A percentile compares a stretch with the other conserved stretches of the same genome.
Conservation (phyloP, 2,329 filamentous ascomycete species). For the Cercospora sojina region DNA sequence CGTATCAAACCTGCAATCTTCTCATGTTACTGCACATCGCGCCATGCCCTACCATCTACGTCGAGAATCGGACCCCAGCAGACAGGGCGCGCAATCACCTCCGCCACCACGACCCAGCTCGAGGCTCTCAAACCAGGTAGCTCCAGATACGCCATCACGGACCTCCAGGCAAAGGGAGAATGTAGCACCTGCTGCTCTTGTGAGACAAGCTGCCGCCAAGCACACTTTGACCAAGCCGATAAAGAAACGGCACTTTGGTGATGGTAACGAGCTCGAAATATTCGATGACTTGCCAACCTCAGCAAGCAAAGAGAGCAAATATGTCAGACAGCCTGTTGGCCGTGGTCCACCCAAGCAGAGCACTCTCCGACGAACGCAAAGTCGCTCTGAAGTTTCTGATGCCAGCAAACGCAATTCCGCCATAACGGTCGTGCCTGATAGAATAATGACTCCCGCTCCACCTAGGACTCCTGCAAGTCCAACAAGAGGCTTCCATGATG, state of each 20-base stretch:
- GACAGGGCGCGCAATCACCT: slow-evolving; percentile 46
- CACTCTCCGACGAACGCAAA: slow-evolving; percentile 32
- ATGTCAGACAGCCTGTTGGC: slow-evolving; percentile 72
- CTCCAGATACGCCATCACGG: slow-evolving; percentile 52
- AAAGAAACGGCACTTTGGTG: slow-evolving; percentile 73
- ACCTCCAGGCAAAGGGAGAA: slow-evolving; percentile 39
- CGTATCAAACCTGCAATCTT: slow-evolving; percentile 68
- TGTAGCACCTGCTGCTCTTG: slow-evolving; percentile 51
- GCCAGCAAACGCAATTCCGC: slow-evolving; percentile 29
- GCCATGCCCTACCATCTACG: slow-evolving; percentile 66
- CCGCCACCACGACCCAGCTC: slow-evolving; percentile 46
- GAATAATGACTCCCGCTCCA: slow-evolving; percentile 49
- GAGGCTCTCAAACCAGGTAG: slow-evolving; percentile 49
- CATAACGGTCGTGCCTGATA: slow-evolving; percentile 39
- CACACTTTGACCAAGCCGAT: slow-evolving; percentile 73
- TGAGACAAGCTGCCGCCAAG: slow-evolving; percentile 58
- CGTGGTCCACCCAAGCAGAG: slow-evolving; percentile 61
- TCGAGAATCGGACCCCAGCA: slow-evolving; percentile 71
- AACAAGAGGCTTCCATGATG: slow-evolving; percentile 43
- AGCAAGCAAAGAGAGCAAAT: slow-evolving; percentile 74
- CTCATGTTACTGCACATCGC: slow-evolving; percentile 71
- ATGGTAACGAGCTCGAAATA: slow-evolving; percentile 85
- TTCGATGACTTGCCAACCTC: slow-evolving; percentile 97
- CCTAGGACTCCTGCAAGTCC: slow-evolving; percentile 56
- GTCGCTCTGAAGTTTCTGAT: slow-evolving; percentile 35